These are phyloP conservation scores for Mycocentrospora acerina DNA, from an alignment of 2,329 filamentous ascomycete species.

Conservation along the genomic window DNA sequence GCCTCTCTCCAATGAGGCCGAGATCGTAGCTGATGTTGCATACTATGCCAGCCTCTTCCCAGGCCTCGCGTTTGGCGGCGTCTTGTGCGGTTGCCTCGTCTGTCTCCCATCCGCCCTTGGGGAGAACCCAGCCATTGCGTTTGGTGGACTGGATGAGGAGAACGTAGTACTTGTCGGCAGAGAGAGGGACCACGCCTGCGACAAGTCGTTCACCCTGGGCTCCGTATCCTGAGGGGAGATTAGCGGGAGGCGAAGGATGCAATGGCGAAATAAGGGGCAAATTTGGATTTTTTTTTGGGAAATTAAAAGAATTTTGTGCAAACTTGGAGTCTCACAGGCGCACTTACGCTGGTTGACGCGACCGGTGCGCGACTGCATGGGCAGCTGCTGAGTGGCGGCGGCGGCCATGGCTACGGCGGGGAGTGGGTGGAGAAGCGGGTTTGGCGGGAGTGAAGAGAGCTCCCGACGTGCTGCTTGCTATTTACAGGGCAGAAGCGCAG, in stretches of 20 bases:
- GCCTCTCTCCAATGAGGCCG: slow-evolving; percentile 80
- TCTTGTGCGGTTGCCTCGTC: slow-evolving; percentile 87
- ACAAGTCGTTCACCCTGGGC: slow-evolving; percentile 90
- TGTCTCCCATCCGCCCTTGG: slow-evolving; percentile 96
- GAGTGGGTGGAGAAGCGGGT: slow-evolving; percentile 11
- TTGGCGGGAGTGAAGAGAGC: slow-evolving; percentile 5
- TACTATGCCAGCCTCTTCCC: slow-evolving; percentile 95
- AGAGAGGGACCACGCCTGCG: slow-evolving; percentile 89
- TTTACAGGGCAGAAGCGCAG: slow-evolving; percentile 7
- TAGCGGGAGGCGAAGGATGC: slow-evolving; percentile 9
- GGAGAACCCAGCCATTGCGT: slow-evolving; percentile 91
- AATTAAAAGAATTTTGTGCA: slow-evolving; percentile 12
- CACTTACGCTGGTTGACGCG: slow-evolving; percentile 79
- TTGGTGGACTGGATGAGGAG: slow-evolving; percentile 91
- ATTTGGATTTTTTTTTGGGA: too few relatives aligned
- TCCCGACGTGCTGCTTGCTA: slow-evolving; percentile 15
- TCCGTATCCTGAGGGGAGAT: slow-evolving; percentile 71
- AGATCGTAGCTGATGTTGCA: slow-evolving; percentile 83
- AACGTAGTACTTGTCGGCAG: slow-evolving; percentile 81
- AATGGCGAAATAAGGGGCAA: slow-evolving; percentile 5
- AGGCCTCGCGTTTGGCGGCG: slow-evolving; percentile 84
- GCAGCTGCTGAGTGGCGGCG: slow-evolving; percentile 46
- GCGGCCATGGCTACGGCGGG: slow-evolving; percentile 43
- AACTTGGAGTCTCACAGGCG: slow-evolving; percentile 18
- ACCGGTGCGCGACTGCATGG: slow-evolving; percentile 69